Evolutionary conservation across 257 asterid genomes (phyloP).

Genomic region (Solanum verrucosum): DNA sequence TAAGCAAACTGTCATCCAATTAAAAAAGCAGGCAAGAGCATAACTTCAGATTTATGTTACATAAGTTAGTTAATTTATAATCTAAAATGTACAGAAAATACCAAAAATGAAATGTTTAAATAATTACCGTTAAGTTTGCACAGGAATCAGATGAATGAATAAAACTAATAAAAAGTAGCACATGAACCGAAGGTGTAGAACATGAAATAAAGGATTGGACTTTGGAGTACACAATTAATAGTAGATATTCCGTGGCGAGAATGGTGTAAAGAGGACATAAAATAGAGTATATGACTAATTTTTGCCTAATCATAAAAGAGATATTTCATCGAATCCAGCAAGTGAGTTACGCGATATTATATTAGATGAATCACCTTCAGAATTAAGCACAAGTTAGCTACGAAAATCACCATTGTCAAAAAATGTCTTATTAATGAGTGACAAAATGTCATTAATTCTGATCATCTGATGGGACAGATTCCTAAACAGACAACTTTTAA

Average conservation of each 20-base stretch:
- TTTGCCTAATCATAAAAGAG: neutral
- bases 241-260: neutral
- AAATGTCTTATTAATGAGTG: neutral
- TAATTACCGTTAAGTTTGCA: neutral
- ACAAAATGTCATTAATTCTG: neutral
- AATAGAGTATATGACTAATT: neutral
- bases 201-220: neutral
- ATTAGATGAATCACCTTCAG: neutral
- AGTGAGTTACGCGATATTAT: neutral
- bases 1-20: neutral
- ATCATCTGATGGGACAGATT: neutral
- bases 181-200: neutral
- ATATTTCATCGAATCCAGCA: neutral
- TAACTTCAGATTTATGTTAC: slow-evolving; percentile 4
- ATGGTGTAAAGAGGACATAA: neutral
- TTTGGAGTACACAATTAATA: neutral
- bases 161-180: neutral
- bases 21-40: neutral
- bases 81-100: neutral
- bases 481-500: neutral
- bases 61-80: neutral
- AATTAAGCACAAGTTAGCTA: neutral
- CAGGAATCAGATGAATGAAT: neutral
- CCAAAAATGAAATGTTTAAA: neutral
- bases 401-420: neutral